Conservation (phyloP, 192 early-diverging fungal species). For the Backusella parvicylindrica region DNA sequence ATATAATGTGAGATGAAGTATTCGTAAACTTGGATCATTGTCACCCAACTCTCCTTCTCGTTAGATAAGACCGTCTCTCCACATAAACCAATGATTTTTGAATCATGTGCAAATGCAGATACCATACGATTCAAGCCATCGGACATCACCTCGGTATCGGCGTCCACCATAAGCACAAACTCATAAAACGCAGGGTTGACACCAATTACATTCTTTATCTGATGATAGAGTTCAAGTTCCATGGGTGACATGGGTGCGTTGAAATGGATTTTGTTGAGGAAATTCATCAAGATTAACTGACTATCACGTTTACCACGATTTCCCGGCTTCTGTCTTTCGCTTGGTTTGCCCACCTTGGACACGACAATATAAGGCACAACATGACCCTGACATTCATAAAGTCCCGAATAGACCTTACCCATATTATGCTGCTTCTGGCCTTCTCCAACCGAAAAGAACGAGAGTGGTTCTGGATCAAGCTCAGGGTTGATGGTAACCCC, state of each 20-base stretch:
- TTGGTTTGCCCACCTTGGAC: constrained; percentile 73
- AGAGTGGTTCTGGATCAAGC: constrained; percentile 55
- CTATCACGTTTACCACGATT: constrained; percentile 87
- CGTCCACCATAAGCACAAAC: constrained; percentile 72
- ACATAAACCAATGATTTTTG: constrained; percentile 84
- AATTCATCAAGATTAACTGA: constrained; percentile 82
- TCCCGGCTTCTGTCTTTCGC: constrained; percentile 65
- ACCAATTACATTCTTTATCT: constrained; percentile 84
- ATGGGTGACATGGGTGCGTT: constrained; percentile 72
- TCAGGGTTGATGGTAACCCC: constrained; percentile 38
- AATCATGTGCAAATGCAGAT: constrained; percentile 70
- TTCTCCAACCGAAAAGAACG: constrained; percentile 71
- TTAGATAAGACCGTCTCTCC: constrained; percentile 94
- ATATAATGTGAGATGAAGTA: constrained; percentile 97
- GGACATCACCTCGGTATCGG: constrained; percentile 76
- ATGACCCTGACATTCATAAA: constrained; percentile 71
- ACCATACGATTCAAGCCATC: constrained; percentile 88
- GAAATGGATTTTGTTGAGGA: constrained; percentile 75
- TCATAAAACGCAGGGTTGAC: constrained; percentile 82
- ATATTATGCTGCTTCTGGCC: constrained; percentile 73
- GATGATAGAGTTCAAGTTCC: constrained; percentile 78
- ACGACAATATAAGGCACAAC: constrained; percentile 79
- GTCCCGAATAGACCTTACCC: constrained; percentile 77
- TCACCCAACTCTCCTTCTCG: constrained; percentile 88
- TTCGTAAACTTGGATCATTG: constrained; percentile 99